These are phyloP conservation scores for Dictyostelium capitatum DNA, from an alignment of 78 protist genomes.

Conservation along the genomic window DNA sequence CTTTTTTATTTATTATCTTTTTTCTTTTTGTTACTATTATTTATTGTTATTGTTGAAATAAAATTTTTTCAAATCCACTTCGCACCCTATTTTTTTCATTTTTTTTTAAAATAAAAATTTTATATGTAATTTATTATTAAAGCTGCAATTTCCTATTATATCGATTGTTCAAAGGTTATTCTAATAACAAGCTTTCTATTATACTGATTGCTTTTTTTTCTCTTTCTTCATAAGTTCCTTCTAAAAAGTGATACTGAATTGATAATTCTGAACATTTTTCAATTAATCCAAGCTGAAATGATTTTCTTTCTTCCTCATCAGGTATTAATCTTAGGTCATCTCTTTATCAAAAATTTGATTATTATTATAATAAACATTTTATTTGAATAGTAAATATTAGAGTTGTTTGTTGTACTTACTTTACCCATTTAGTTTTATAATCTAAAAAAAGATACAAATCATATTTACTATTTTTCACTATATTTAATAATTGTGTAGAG, in stretches of 20 bases:
- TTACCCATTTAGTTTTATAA: conserved; percentile 37
- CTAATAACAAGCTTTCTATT: too few species aligned
- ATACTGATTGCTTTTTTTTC: conserved; percentile 13
- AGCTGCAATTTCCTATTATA: too few species aligned
- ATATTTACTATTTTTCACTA: conserved; percentile 2
- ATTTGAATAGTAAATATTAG: not conserved
- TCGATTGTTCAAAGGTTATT: too few species aligned
- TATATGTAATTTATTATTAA: too few species aligned
- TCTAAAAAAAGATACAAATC: conserved; percentile 57
- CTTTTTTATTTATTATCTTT: too few species aligned
- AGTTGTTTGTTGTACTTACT: not conserved
- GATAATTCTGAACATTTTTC: not conserved
- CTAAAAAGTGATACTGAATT: not conserved
- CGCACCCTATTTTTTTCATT: too few species aligned
- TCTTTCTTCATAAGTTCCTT: conserved; percentile 1
- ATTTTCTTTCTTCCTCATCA: conserved; percentile 13
- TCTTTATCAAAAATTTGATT: not conserved
- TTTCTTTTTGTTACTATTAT: not conserved
- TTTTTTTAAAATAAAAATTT: too few species aligned
- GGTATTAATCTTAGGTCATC: conserved; percentile 32
- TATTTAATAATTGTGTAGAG: not conserved
- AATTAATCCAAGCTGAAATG: conserved; percentile 8
- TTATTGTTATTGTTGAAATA: too few species aligned
- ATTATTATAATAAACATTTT: not conserved
- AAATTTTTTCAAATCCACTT: too few species aligned